Base-by-base conservation (phyloP, 306 rosid species). In the Vigna mungo region DNA sequence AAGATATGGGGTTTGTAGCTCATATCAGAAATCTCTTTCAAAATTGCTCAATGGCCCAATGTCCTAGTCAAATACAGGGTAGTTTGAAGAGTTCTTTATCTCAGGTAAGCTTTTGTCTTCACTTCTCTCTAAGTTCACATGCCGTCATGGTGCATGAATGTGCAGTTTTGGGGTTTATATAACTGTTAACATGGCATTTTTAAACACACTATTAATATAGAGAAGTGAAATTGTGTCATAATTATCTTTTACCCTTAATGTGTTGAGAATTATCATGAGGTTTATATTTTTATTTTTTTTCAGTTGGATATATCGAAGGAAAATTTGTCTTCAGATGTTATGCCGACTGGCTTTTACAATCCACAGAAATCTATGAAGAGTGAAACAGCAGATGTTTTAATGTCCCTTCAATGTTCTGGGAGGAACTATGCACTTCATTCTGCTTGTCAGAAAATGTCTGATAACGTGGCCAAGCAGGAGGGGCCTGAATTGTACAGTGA, bases 21-120 rank as follows among this genome's bases (percentile, higher is more conserved):
- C 89, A 80, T 80, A 80, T 93, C 71, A 89, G 88, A 88, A 88
- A 81, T 81, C 81, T 84, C 41, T 92, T 93, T 67, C 97, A 86
- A 64, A 89, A 83, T 84, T 83, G 71, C 75, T 72, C 90, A 5
- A 36, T 81, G 47, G 90, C 69, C 55, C 81, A 53, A 68, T 47
- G 80, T 76, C 85, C 85, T 56, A 52, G 56, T 74, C 88, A 82
- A 77, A 66, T 71, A 70, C 96, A 80, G 49, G 81, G 76, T 75
- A 61, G 85, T 81, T 68, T 68, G 62, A 83, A 83, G 82, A 86
- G 81, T 78, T 79, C 88, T 72, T 75, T 78, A 58, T 81, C 86
- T 58, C 76, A 70, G 91, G 99, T 95, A 86, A 78, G 52, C 63
- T 75, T 60, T 82, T 81, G 79, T 66, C 49, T 80, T 79, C 77